Base-by-base conservation (phyloP, 2,329 filamentous ascomycete species). In the Rutstroemia sp. region DNA sequence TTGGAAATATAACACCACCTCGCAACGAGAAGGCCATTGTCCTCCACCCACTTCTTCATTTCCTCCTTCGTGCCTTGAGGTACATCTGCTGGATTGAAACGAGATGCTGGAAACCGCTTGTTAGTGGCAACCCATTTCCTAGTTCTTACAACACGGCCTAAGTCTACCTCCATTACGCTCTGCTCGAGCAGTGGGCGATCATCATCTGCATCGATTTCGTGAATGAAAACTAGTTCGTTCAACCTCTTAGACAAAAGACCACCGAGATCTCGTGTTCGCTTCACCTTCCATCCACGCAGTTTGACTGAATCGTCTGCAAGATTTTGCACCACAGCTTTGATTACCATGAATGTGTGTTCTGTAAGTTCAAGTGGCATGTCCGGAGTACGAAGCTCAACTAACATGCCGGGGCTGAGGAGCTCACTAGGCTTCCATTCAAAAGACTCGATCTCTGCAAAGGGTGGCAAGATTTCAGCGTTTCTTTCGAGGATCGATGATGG, bases 101-200 rank as follows among this genome's bases (percentile, higher is more conserved):
- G 57, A 48, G 72, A 70, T 0, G 66, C 56, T 0, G 78, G 77
- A 45, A 75, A 82, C 0, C 68, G 62, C 0, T 73, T 67, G 57
- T 88, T 89, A 0, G 84, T 88, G 2, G 77, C 68, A 0, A 74
- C 64, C 0, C 88, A 68, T 0, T 65, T 65, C 0, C 80, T 70
- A 6, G 74, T 68, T 1, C 68, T 59, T 2, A 72, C 62, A 0
- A 84, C 70, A 0, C 71, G 58, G 0, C 61, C 50, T 0, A 77
- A 55, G 0, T 68, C 45, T 0, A 84, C 64, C 2, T 81, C 76
- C 0, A 78, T 61, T 0, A 74, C 57, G 0, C 72, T 67, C 19
- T 80, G 75, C 0, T 69, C 57, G 0, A 72, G 52, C 0, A 65
- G 52, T 0, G 60, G 37, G 3, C 70, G 59, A 0, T 60, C 57